Conservation (phyloP, 2,329 filamentous ascomycete genomes). For the Diatrype stigma region DNA sequence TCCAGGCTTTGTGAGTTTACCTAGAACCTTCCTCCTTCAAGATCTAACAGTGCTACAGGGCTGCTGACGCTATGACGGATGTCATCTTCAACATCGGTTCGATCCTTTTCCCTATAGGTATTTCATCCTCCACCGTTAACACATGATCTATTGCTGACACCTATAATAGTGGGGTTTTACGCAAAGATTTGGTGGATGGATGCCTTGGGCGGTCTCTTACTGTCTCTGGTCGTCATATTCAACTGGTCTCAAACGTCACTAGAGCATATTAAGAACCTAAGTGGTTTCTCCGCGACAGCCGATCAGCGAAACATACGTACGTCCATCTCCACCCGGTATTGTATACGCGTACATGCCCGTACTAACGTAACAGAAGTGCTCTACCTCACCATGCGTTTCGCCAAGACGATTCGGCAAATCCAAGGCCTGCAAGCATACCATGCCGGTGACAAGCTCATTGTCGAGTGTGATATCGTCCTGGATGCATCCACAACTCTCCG, state of each 20-base stretch:
- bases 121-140: slow-evolving; percentile 15
- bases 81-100: slow-evolving; percentile 89
- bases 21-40: not conserved
- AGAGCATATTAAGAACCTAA: slow-evolving; percentile 76
- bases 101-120: slow-evolving; percentile 76
- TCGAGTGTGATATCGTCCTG: slow-evolving; percentile 79
- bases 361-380: slow-evolving; percentile 45
- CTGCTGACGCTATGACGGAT: slow-evolving; percentile 59
- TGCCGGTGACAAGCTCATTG: slow-evolving; percentile 78
- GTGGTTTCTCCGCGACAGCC: slow-evolving; percentile 71
- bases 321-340: slow-evolving; percentile 9
- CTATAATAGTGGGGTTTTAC: slow-evolving; percentile 62
- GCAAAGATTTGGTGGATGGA: slow-evolving; percentile 81
- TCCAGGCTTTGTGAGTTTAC: slow-evolving; percentile 64
- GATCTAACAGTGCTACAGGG: slow-evolving; percentile 26
- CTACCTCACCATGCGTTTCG: slow-evolving; percentile 92
- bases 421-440: slow-evolving; percentile 84
- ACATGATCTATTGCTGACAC: slow-evolving; percentile 6
- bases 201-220: slow-evolving; percentile 69
- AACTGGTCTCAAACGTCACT: slow-evolving; percentile 73
- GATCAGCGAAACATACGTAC: slow-evolving; percentile 72
- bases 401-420: slow-evolving; percentile 79
- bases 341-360: not conserved
- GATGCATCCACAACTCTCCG: slow-evolving; percentile 71
- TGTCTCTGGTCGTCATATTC: slow-evolving; percentile 75